Percentiles rank a stretch among this genome's conserved stretches.
Conservation (phyloP, 2,329 filamentous ascomycete genomes). For the Fusarium devonianum region DNA sequence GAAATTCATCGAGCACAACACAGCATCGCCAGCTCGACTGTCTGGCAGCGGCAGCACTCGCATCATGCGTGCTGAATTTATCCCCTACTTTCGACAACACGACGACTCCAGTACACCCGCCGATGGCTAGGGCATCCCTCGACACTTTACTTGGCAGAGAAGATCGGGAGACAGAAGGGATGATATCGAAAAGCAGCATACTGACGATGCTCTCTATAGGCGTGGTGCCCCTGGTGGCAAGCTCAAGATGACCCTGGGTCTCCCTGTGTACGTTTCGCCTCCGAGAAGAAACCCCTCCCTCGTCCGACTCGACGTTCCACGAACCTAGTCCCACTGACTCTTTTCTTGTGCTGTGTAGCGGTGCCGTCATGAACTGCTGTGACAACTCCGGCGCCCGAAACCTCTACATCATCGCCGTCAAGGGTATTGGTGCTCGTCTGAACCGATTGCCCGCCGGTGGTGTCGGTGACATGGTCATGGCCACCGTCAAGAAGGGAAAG, state of each 20-base stretch:
- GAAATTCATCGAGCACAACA: neutral
- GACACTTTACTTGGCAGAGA: constrained; percentile 38
- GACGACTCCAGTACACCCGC: no score
- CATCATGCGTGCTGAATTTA: no score
- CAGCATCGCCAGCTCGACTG: neutral
- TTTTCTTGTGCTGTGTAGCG: constrained; percentile 69
- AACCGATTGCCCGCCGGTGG: constrained; percentile 97
- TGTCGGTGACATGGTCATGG: constrained; percentile 99
- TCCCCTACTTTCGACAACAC: no score
- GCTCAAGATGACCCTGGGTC: constrained; percentile 99
- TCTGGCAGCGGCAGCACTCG: constrained; percentile 5
- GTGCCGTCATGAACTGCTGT: constrained; percentile 99
- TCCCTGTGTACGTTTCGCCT: constrained; percentile 83
- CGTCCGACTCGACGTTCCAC: constrained; percentile 10
- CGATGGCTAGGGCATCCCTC: no score
- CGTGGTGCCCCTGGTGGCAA: constrained; percentile 98
- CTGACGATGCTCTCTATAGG: constrained; percentile 54
- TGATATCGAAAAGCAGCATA: no score
- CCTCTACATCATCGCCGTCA: constrained; percentile 99
- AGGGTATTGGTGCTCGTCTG: constrained; percentile 95
- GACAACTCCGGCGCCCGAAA: constrained; percentile 99
- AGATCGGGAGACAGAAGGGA: constrained; percentile 19
- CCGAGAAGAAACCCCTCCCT: constrained; percentile 4
- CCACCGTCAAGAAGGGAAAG: constrained; percentile 99
- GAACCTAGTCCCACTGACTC: constrained; percentile 32